A percentile compares a stretch with the other conserved stretches of the same genome.
phyloP scores from a whole-genome alignment of 164 flowering plant genomes.

The Sextonia rubra region DNA sequence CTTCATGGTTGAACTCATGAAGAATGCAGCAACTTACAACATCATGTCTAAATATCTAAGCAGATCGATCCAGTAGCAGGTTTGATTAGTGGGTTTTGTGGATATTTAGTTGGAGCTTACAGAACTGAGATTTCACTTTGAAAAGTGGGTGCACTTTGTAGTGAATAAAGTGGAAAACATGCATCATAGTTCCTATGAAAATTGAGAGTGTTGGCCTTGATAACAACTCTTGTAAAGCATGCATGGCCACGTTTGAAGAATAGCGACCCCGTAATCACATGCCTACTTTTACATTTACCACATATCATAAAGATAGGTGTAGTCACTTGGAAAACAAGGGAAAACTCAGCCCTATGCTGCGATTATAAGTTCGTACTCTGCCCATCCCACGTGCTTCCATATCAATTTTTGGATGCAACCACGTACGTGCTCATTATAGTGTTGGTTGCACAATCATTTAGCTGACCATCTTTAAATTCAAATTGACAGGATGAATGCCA shows the following conservation, averaged over 20 bases:
- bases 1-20: background rate
- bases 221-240: conserved; percentile 15
- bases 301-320: background rate
- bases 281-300: background rate
- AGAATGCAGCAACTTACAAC: background rate
- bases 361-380: too few species aligned
- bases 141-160: background rate
- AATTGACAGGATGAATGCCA: too few species aligned
- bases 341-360: too few species aligned
- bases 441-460: too few species aligned
- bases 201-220: background rate
- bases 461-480: too few species aligned
- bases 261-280: conserved; percentile 21
- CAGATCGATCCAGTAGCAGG: conserved; percentile 1
- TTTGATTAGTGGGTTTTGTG: conserved; percentile 12
- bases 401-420: too few species aligned
- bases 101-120: conserved; percentile 13
- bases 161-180: conserved; percentile 31
- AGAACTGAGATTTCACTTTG: conserved; percentile 15
- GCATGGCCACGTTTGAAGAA: conserved; percentile 22
- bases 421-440: too few species aligned
- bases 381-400: too few species aligned
- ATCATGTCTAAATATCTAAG: conserved; percentile 13
- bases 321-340: background rate
- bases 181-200: conserved; percentile 19